Conservation (phyloP, 1,284 basidiomycete genomes). For the Meripilus lineatus region DNA sequence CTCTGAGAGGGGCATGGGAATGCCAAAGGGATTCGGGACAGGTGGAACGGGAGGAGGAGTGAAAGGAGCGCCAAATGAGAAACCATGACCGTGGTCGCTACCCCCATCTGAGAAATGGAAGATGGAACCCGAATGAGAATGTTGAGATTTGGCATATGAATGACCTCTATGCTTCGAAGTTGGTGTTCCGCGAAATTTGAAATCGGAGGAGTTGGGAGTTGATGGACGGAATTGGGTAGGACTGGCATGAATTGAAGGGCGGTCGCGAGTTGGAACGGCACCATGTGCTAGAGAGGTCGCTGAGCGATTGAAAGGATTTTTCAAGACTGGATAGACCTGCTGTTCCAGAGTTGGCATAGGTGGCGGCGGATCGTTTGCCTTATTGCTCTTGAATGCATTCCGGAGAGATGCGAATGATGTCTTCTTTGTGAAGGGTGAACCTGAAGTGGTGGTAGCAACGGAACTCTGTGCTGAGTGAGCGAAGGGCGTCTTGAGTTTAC, state of each 20-base stretch:
- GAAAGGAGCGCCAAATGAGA: conserved; percentile 33
- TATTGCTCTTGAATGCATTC: conserved; percentile 79
- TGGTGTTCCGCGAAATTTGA: conserved; percentile 33
- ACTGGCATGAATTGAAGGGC: conserved; percentile 33
- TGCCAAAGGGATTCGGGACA: conserved; percentile 56
- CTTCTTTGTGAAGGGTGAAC: conserved; percentile 69
- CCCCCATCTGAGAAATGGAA: conserved; percentile 66
- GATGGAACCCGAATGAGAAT: conserved; percentile 68
- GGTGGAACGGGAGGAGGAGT: conserved; percentile 76
- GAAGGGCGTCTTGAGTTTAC: conserved; percentile 47
- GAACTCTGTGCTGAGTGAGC: conserved; percentile 69
- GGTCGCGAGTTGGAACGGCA: conserved; percentile 21
- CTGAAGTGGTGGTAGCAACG: conserved; percentile 41
- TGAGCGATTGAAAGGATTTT: conserved; percentile 77
- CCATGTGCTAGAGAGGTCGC: conserved; percentile 59
- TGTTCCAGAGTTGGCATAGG: conserved; percentile 65
- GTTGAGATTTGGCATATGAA: conserved; percentile 58
- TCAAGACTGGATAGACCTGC: conserved; percentile 61
- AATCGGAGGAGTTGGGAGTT: conserved; percentile 54
- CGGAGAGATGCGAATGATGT: conserved; percentile 83
- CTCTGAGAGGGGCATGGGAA: conserved; percentile 39
- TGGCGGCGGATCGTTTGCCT: conserved; percentile 47
- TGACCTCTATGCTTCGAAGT: conserved; percentile 47
- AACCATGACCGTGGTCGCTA: conserved; percentile 55
- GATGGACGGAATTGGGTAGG: conserved; percentile 51